Percentiles rank a stretch among this genome's conserved stretches.
These are phyloP conservation scores for Stentor coeruleus DNA, from an alignment of 73 alveolate genomes.

Conservation along the genomic window DNA sequence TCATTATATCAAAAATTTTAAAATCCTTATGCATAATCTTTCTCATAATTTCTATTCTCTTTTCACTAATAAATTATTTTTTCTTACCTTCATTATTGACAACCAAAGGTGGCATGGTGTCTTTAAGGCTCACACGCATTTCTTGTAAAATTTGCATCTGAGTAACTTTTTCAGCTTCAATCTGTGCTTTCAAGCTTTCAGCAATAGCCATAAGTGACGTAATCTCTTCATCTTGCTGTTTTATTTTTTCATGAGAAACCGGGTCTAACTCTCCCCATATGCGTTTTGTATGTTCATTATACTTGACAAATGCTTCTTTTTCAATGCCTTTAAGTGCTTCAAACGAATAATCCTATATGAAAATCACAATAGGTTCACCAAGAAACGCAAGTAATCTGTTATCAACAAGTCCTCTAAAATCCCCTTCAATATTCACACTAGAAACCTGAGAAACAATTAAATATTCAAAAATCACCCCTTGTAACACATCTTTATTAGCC, in stretches of 20 bases:
- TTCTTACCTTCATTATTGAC: neutral
- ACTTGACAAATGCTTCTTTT: conserved; percentile 13
- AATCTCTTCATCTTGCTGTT: conserved; percentile 24
- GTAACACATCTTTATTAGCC: neutral
- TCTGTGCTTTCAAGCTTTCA: neutral
- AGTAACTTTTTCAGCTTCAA: conserved; percentile 1
- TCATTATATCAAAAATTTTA: no score
- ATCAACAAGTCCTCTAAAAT: neutral
- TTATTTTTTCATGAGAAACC: conserved; percentile 6
- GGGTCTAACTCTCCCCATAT: conserved; percentile 31
- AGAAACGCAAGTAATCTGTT: conserved; percentile 1
- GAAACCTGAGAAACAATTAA: neutral
- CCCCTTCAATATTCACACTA: neutral
- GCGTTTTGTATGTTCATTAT: conserved; percentile 11
- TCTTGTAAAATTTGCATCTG: conserved; percentile 15
- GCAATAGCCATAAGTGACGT: conserved; percentile 1
- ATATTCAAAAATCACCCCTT: conserved; percentile 4
- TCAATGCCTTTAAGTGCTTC: neutral
- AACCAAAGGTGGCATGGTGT: conserved; percentile 14
- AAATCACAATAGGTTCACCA: neutral
- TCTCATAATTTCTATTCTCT: no score
- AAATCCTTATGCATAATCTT: no score
- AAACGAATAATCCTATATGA: neutral
- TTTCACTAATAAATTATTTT: no score
- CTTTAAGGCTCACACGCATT: conserved; percentile 19